These are phyloP conservation scores for Rhizopus sp. DNA, from an alignment of 371 early-diverging fungal genomes.

Conservation along the genomic window DNA sequence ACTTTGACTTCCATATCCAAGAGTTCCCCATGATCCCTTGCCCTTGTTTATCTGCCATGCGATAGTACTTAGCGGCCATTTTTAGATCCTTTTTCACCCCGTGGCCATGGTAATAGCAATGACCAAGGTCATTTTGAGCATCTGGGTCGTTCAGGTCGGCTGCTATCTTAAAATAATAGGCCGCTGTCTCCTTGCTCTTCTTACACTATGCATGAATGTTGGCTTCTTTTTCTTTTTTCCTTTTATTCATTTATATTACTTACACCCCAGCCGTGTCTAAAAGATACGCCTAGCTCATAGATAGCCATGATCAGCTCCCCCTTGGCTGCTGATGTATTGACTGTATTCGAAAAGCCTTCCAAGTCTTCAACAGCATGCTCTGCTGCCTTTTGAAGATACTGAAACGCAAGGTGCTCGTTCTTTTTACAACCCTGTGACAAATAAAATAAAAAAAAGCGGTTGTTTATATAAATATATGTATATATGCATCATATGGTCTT, in stretches of 20 bases:
- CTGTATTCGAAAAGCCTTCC: conserved; percentile 17
- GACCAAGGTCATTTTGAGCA: conserved; percentile 80
- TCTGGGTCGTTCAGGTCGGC: conserved; percentile 84
- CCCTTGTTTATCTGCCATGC: conserved; percentile 82
- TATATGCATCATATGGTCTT: background rate
- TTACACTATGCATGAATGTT: conserved; percentile 24
- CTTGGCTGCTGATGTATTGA: conserved; percentile 39
- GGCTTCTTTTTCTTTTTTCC: too few species aligned
- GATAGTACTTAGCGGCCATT: conserved; percentile 81
- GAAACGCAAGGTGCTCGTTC: conserved; percentile 66
- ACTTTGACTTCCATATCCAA: conserved; percentile 67
- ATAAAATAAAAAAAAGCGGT: background rate
- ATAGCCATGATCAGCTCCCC: conserved; percentile 79
- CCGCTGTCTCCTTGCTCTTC: conserved; percentile 82
- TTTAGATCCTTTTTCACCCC: conserved; percentile 80
- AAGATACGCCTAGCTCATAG: conserved; percentile 84
- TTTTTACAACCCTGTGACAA: conserved; percentile 61
- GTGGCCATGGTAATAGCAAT: conserved; percentile 75
- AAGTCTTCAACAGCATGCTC: conserved; percentile 69
- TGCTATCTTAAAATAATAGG: conserved; percentile 88
- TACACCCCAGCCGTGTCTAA: conserved; percentile 93
- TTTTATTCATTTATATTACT: conserved; percentile 1
- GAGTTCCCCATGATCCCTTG: conserved; percentile 81
- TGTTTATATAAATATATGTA: background rate
- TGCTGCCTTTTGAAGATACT: conserved; percentile 77